phyloP scores from a whole-genome alignment of 2,329 filamentous ascomycete genomes.

The Diaporthe caulivora region DNA sequence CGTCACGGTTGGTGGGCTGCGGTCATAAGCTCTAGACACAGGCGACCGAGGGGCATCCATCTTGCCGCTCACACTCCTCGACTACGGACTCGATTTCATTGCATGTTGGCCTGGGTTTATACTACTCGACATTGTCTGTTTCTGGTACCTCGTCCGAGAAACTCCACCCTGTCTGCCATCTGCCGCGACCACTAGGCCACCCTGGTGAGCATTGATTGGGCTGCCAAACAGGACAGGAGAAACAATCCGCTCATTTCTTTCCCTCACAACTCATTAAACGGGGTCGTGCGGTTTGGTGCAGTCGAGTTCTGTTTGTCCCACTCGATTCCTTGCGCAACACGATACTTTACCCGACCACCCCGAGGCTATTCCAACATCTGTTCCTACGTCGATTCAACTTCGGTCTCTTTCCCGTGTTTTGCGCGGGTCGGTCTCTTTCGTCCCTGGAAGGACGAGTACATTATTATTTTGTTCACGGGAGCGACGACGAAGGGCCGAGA shows the following conservation, averaged over 20 bases:
- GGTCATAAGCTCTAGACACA: background rate
- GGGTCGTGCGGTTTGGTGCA: slow-evolving; percentile 22
- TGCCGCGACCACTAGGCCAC: slow-evolving; percentile 31
- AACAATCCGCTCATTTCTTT: slow-evolving; percentile 24
- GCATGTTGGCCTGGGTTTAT: slow-evolving; percentile 8
- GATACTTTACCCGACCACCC: slow-evolving; percentile 18
- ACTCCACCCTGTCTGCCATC: slow-evolving; percentile 33
- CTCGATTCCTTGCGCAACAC: slow-evolving; percentile 28
- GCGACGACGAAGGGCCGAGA: background rate
- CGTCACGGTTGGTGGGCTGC: slow-evolving; percentile 27
- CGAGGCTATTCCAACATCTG: background rate
- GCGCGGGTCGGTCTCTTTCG: too few species aligned
- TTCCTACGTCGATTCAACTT: background rate
- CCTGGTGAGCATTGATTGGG: slow-evolving; percentile 26
- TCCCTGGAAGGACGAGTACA: background rate
- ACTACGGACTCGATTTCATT: slow-evolving; percentile 26
- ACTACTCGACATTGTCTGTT: slow-evolving; percentile 28
- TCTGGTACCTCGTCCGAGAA: slow-evolving; percentile 25
- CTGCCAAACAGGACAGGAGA: slow-evolving; percentile 27
- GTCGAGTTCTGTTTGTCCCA: slow-evolving; percentile 30
- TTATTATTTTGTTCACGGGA: background rate
- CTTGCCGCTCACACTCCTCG: slow-evolving; percentile 5
- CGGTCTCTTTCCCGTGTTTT: background rate
- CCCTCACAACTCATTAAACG: slow-evolving; percentile 13
- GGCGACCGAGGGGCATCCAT: background rate